A percentile compares a stretch with the other conserved stretches of the same genome.
Evolutionary conservation across 2,329 filamentous ascomycete genomes (phyloP).

Genomic region (Trichoderma lentiforme): DNA sequence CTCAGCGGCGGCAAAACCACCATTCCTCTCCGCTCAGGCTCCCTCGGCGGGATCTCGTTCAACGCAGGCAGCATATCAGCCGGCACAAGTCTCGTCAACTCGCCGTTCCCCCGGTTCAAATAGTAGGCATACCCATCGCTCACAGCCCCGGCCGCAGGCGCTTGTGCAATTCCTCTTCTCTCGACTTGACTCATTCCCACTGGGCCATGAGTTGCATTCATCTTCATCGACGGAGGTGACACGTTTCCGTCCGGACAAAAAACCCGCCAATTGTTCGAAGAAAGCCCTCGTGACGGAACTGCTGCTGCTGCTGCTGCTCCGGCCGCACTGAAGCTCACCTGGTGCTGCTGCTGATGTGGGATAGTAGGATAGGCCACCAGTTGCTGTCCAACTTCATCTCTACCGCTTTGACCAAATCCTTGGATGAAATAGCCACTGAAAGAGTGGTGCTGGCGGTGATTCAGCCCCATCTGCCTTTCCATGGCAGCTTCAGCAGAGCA

Average conservation of each 20-base stretch:
- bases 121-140: conserved; percentile 45
- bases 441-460: background rate
- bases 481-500: conserved; percentile 12
- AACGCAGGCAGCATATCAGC: conserved; percentile 51
- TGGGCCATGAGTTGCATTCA: background rate
- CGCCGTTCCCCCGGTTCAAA: conserved; percentile 51
- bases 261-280: conserved; percentile 8
- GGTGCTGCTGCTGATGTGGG: conserved; percentile 2
- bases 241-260: background rate
- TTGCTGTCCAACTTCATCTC: background rate
- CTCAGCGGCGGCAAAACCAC: conserved; percentile 44
- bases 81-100: conserved; percentile 52
- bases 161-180: background rate
- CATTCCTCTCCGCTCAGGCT: conserved; percentile 42
- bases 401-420: background rate
- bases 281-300: background rate
- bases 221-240: background rate
- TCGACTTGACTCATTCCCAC: background rate
- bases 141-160: background rate
- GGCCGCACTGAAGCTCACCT: background rate
- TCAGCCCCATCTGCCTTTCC: background rate
- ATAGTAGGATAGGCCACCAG: background rate
- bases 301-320: background rate
- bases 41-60: conserved; percentile 41
- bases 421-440: background rate